These are phyloP conservation scores for Geum urbanum DNA, from an alignment of 306 rosid species.

Conservation along the genomic window DNA sequence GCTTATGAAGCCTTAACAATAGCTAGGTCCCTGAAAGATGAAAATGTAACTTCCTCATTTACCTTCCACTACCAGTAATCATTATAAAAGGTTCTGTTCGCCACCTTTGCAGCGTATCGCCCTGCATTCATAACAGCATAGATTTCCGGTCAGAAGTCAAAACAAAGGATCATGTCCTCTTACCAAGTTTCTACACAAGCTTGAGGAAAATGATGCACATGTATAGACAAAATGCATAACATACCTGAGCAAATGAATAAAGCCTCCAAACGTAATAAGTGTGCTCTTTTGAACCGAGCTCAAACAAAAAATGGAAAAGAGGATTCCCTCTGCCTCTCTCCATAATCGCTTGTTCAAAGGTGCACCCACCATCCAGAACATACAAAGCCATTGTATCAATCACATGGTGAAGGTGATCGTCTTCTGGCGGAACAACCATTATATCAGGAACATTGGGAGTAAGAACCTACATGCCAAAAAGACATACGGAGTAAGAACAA, in stretches of 20 bases:
- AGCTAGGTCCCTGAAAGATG: slow-evolving; percentile 17
- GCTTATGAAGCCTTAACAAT: slow-evolving; percentile 9
- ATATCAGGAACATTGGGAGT: slow-evolving; percentile 98
- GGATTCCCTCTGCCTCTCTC: slow-evolving; percentile 99
- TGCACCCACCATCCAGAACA: slow-evolving; percentile 95
- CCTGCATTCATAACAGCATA: slow-evolving; percentile 35
- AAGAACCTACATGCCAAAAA: slow-evolving; percentile 38
- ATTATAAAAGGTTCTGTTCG: slow-evolving; percentile 96
- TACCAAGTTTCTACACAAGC: background rate
- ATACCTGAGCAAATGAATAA: slow-evolving; percentile 98
- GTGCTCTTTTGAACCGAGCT: slow-evolving; percentile 96
- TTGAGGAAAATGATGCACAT: background rate
- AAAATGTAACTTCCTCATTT: slow-evolving; percentile 18
- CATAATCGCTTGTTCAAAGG: slow-evolving; percentile 98
- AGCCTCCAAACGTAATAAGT: slow-evolving; percentile 99
- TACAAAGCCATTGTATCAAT: slow-evolving; percentile 98
- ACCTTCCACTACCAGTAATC: slow-evolving; percentile 99
- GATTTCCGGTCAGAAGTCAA: background rate
- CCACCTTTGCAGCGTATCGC: slow-evolving; percentile 99
- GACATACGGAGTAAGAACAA: background rate
- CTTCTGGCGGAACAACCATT: slow-evolving; percentile 79
- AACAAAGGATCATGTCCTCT: background rate
- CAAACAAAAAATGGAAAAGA: slow-evolving; percentile 89
- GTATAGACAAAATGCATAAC: background rate
- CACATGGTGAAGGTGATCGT: slow-evolving; percentile 80